Conservation (phyloP, 371 early-diverging fungal species). For the Mortierella sp. region DNA sequence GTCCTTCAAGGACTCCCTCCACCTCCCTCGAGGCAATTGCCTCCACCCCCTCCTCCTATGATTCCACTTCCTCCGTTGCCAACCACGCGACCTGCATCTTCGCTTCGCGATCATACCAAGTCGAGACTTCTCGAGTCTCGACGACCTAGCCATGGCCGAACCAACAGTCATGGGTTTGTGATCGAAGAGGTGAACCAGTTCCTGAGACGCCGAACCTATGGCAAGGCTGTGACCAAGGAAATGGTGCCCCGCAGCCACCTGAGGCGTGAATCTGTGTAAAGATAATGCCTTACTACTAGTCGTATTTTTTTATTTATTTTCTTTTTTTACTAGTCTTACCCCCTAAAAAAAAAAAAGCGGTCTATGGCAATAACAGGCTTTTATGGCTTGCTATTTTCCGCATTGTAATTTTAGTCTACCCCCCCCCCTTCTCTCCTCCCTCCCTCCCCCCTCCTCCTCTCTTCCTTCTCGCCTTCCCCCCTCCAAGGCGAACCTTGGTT, state of each 20-base stretch:
- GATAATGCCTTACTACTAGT: not conserved
- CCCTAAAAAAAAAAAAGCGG: not conserved
- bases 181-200: slow-evolving; percentile 37
- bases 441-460: not conserved
- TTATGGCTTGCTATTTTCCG: not conserved
- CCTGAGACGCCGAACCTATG: slow-evolving; percentile 22
- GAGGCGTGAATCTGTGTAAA: slow-evolving; percentile 32
- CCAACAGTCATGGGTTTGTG: slow-evolving; percentile 37
- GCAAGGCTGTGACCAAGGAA: slow-evolving; percentile 35
- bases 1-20: too few species aligned
- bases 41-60: slow-evolving; percentile 22
- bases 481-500: not conserved
- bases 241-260: slow-evolving; percentile 29
- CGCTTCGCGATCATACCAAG: slow-evolving; percentile 39
- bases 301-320: not conserved
- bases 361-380: not conserved
- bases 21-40: too few species aligned
- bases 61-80: slow-evolving; percentile 41
- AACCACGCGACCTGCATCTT: slow-evolving; percentile 1
- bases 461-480: not conserved
- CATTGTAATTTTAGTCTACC: not conserved
- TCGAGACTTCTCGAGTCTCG: slow-evolving; percentile 24
- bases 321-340: not conserved
- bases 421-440: not conserved
- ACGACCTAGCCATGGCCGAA: slow-evolving; percentile 22